A percentile compares a stretch with the other conserved stretches of the same genome.
phyloP scores from a whole-genome alignment of 352 stramenopile genomes.

The Hyaloperonospora arabidopsidis region DNA sequence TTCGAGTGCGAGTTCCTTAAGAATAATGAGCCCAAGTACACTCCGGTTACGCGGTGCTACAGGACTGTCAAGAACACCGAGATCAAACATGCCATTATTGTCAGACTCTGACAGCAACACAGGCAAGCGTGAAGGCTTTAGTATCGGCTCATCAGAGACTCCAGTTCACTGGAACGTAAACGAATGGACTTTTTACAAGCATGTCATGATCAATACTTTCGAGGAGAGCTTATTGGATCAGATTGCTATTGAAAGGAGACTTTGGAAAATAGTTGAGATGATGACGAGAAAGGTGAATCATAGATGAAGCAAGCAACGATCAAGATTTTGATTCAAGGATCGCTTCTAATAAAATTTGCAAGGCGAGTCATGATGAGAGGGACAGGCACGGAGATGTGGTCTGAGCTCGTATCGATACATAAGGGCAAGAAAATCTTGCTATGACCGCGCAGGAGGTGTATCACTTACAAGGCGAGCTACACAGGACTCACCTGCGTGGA shows the following conservation, averaged over 20 bases:
- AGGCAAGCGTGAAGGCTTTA: conserved; percentile 4
- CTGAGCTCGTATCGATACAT: neutral
- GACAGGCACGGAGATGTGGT: conserved; percentile 5
- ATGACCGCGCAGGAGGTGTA: conserved; percentile 8
- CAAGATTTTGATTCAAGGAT: conserved; percentile 7
- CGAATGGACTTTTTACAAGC: conserved; percentile 14
- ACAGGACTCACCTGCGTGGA: neutral
- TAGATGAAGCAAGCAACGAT: conserved; percentile 8
- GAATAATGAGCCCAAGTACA: neutral
- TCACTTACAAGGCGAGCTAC: conserved; percentile 1
- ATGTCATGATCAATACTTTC: conserved; percentile 5
- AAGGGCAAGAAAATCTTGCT: neutral
- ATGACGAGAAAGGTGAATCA: conserved; percentile 8
- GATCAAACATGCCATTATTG: conserved; percentile 9
- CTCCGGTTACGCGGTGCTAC: neutral
- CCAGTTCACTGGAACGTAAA: conserved; percentile 10
- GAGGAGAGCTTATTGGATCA: conserved; percentile 4
- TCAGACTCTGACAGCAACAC: conserved; percentile 1
- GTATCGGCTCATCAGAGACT: conserved; percentile 3
- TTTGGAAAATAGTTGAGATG: neutral
- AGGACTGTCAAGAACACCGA: neutral
- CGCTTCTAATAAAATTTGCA: conserved; percentile 8
- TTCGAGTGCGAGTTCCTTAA: neutral
- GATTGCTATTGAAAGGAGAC: neutral
- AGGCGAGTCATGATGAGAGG: conserved; percentile 3